Base-by-base conservation (phyloP, 23 red algal species). In the Gracilariopsis chorda region DNA sequence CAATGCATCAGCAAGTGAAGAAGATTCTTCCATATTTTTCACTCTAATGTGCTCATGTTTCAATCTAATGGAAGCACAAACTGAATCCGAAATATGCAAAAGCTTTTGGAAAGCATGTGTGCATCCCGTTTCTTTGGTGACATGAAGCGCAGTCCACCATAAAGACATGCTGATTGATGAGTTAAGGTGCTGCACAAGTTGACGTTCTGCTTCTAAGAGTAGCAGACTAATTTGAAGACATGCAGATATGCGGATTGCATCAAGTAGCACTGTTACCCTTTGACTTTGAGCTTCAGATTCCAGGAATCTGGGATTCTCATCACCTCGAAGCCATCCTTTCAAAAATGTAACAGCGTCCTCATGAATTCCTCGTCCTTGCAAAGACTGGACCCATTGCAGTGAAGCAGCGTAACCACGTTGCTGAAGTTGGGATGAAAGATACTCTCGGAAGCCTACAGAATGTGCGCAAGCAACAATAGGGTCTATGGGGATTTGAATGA, bases 151-250 rank as follows among this genome's bases (percentile, higher is more conserved):
- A 4, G 8, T 73, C 67, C 67, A 73, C 67, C 67, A 73, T 36
- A 45, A 45, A 16, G 24, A 28, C 11, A 73, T 45, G 37, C 20
- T 73, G 11, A 73, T 73, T 9, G 67, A 73, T 1, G 67, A 17
- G 28, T 73, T 24, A 3, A 24, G 23, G 20, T 73, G 67, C 9
- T 12, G 2, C 37, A 73, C 17, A 24, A 73, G 67, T 1, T 73
- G 39, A 20, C 47, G 67, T 23, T 73, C 67, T 45, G 67, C 40
- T 4, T 3, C n/a, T 23, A 73, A 41, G 39, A 73, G n/a, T 2
- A 73, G 40, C 67, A 73, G 39, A 73, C 28, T 73, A 36, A 73
- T 73, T 73, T 46, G 28, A 42, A 73, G 67, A 73, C 67, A 73
- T 16, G 17, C 28, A 4, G 67, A 44, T 5, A 73, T 42, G 9